phyloP scores from a whole-genome alignment of 352 stramenopile genomes.

The Phytophthora lateralis region DNA sequence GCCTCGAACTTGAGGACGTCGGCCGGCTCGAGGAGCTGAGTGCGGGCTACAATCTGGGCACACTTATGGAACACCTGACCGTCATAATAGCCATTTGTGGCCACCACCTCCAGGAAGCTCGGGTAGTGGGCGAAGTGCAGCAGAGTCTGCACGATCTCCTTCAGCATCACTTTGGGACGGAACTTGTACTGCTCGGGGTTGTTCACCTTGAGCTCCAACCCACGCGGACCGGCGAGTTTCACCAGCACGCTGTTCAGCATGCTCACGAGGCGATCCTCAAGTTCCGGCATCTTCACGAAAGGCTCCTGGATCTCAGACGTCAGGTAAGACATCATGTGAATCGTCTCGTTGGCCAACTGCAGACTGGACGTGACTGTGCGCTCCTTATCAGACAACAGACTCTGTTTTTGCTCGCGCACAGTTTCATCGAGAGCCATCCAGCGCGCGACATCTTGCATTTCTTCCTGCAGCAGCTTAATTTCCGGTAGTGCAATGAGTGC shows the following conservation, averaged over 20 bases:
- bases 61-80: slow-evolving; percentile 75
- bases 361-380: slow-evolving; percentile 93
- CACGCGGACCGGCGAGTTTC: slow-evolving; percentile 93
- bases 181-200: slow-evolving; percentile 99
- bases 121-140: slow-evolving; percentile 92
- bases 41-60: slow-evolving; percentile 66
- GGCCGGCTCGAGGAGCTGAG: slow-evolving; percentile 55
- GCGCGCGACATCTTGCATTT: slow-evolving; percentile 83
- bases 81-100: slow-evolving; percentile 90
- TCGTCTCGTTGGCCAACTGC: slow-evolving; percentile 96
- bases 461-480: slow-evolving; percentile 93
- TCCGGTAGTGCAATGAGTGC: slow-evolving; percentile 96
- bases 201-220: slow-evolving; percentile 96
- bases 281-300: slow-evolving; percentile 93
- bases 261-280: slow-evolving; percentile 94
- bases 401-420: slow-evolving; percentile 91
- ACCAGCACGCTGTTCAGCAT: slow-evolving; percentile 97
- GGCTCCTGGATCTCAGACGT: slow-evolving; percentile 94
- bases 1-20: slow-evolving; percentile 56
- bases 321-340: slow-evolving; percentile 98
- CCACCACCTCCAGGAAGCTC: slow-evolving; percentile 92
- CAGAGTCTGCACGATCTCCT: slow-evolving; percentile 96
- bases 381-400: slow-evolving; percentile 88
- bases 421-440: slow-evolving; percentile 90
- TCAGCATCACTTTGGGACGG: slow-evolving; percentile 96